These are phyloP conservation scores for Termitomyces heimii DNA, from an alignment of 768 basidiomycete genomes.

Conservation along the genomic window DNA sequence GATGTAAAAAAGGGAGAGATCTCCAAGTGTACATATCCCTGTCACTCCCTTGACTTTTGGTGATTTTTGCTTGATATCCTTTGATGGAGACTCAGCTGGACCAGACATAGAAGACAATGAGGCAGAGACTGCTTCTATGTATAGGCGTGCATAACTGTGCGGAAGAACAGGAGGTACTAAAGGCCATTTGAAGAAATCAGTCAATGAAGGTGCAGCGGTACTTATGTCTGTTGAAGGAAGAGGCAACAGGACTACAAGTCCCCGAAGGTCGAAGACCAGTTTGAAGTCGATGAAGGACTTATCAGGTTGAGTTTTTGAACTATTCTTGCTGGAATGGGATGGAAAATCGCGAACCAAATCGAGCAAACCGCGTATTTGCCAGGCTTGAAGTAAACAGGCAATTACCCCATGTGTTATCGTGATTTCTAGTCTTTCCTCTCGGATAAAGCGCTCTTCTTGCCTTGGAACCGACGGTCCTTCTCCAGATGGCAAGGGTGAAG, in stretches of 20 bases:
- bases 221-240: slow-evolving; percentile 26
- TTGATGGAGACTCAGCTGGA: neutral
- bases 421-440: slow-evolving; percentile 29
- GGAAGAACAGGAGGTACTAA: slow-evolving; percentile 48
- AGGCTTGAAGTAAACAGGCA: slow-evolving; percentile 49
- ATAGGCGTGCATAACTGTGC: slow-evolving; percentile 47
- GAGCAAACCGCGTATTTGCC: slow-evolving; percentile 48
- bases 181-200: slow-evolving; percentile 50
- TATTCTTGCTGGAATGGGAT: slow-evolving; percentile 11
- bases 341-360: slow-evolving; percentile 30
- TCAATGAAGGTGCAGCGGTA: slow-evolving; percentile 8
- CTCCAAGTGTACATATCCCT: slow-evolving; percentile 19
- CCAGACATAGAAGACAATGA: slow-evolving; percentile 19
- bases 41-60: neutral
- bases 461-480: neutral
- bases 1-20: slow-evolving; percentile 57
- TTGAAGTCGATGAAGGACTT: neutral
- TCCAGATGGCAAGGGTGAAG: slow-evolving; percentile 20
- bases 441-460: slow-evolving; percentile 2
- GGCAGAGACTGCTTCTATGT: slow-evolving; percentile 35
- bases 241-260: slow-evolving; percentile 44
- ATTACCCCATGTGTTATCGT: slow-evolving; percentile 42
- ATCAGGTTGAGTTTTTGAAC: neutral
- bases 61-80: neutral
- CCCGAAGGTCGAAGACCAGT: slow-evolving; percentile 17